phyloP scores from a whole-genome alignment of 305 asterid genomes.

The Fraxinus velutina region DNA sequence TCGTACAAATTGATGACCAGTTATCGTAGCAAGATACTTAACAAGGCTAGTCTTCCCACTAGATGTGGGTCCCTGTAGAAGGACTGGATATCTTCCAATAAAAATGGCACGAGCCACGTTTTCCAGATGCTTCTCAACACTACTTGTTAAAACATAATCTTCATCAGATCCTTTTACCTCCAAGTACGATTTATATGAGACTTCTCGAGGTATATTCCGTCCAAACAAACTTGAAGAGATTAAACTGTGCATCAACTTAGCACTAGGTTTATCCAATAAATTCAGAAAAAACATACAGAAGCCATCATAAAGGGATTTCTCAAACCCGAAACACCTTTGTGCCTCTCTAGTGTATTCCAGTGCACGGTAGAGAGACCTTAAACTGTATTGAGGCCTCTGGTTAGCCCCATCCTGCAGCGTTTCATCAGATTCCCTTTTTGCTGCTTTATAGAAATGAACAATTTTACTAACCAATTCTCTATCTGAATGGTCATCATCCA shows the following conservation, averaged over 20 bases:
- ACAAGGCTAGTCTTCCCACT: constrained; percentile 99
- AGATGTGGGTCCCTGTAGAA: constrained; percentile 97
- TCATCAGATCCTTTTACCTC: constrained; percentile 35
- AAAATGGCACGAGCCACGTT: constrained; percentile 81
- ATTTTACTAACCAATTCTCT: constrained; percentile 39
- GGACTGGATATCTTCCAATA: constrained; percentile 78
- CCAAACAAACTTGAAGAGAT: constrained; percentile 54
- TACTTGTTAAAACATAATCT: constrained; percentile 66
- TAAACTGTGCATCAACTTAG: constrained; percentile 56
- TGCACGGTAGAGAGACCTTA: constrained; percentile 91
- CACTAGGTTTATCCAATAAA: constrained; percentile 70
- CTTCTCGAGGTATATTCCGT: constrained; percentile 38
- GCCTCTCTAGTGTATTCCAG: constrained; percentile 72
- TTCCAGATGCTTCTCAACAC: constrained; percentile 68
- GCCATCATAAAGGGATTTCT: constrained; percentile 82
- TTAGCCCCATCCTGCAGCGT: constrained; percentile 98
- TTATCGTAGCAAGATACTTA: constrained; percentile 68
- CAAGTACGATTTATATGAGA: constrained; percentile 53
- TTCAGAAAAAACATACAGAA: constrained; percentile 83
- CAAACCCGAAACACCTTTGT: constrained; percentile 44
- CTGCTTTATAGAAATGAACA: constrained; percentile 70
- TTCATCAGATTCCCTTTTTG: constrained; percentile 74
- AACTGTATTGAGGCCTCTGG: constrained; percentile 96
- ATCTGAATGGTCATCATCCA: constrained; percentile 46
- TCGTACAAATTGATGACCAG: constrained; percentile 87